Evolutionary conservation across 306 rosid genomes (phyloP).

Genomic region (Bauhinia variegata): DNA sequence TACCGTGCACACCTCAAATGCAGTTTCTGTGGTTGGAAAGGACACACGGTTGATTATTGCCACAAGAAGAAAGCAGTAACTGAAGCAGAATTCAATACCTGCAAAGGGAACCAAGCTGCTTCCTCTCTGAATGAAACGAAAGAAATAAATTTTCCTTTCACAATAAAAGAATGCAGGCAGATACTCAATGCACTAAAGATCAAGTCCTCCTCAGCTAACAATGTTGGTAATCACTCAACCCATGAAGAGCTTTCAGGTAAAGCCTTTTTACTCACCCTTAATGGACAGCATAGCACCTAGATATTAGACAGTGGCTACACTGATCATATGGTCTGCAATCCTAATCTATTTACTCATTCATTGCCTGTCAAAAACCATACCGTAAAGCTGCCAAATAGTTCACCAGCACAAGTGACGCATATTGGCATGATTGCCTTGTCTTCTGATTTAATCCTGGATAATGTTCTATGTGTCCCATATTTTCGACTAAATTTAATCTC

Average conservation of each 20-base stretch:
- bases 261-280: not conserved
- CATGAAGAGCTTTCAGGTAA: constrained; percentile 4
- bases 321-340: too few species aligned
- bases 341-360: too few species aligned
- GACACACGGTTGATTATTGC: not conserved
- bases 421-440: not conserved
- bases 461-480: constrained; percentile 9
- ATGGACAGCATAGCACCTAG: not conserved
- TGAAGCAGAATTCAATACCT: not conserved
- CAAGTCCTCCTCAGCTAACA: too few species aligned
- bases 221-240: too few species aligned
- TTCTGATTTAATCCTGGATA: not conserved
- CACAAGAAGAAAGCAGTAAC: not conserved
- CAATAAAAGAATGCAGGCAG: too few species aligned
- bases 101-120: too few species aligned
- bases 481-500: too few species aligned
- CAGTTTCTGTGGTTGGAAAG: not conserved
- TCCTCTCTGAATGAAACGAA: too few species aligned
- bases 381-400: too few species aligned
- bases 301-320: not conserved
- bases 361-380: too few species aligned
- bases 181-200: too few species aligned
- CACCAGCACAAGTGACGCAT: not conserved
- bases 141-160: too few species aligned
- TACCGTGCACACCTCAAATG: constrained; percentile 2